Evolutionary conservation across 2,329 filamentous ascomycete genomes (phyloP), one percentile per base, ranked within the genome.

Genomic region (Phialophora verrucosa): DNA sequence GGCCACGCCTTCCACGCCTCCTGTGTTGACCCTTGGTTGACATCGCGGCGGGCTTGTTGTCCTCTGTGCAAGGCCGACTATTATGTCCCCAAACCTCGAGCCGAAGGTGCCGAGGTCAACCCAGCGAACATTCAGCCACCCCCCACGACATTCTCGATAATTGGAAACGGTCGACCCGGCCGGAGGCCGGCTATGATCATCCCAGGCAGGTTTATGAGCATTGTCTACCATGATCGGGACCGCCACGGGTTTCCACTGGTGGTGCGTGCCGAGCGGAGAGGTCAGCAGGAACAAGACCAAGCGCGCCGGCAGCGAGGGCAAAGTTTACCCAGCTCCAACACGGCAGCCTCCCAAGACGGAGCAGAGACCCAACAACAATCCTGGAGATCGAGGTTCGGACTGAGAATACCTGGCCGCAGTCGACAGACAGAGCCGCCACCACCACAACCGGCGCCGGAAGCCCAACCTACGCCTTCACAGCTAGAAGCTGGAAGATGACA

Each of bases 41-140:
- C 95, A 10, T 93, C 91, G 75, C 88, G 95, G 69, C 90, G 94
- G 71, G 95, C 95, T 29, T 98, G 94, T 82, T 99, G 95, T 77
- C 95, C 95, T 5, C 88, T 99, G 6, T 99, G 95, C 84, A 99
- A 99, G 81, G 92, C 94, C 49, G 95, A 99, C 76, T 99, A 98
- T 78, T 98, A 96, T 78, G 90, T 92, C 2, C 94, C 95, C 0
- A 98, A 98, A 80, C 92, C 93, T 59, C 90, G 92, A 17, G 83
- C 91, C 2, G 87, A 88, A 68, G 83, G 80, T 59, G 58, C 74
- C 49, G 42, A 68, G 49, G 23, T 57, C 29, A 38, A 61, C 27
- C 47, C 59, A 14, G 17, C 59, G n/a, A 61, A 38, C 29, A 8
- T 61, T 42, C 50, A 62, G 63, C 35, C 63, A 42, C 63, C 68